Percentiles rank a stretch among this genome's conserved stretches.
Conservation (phyloP, 148 eudicot species). For the Cornus controversa region DNA sequence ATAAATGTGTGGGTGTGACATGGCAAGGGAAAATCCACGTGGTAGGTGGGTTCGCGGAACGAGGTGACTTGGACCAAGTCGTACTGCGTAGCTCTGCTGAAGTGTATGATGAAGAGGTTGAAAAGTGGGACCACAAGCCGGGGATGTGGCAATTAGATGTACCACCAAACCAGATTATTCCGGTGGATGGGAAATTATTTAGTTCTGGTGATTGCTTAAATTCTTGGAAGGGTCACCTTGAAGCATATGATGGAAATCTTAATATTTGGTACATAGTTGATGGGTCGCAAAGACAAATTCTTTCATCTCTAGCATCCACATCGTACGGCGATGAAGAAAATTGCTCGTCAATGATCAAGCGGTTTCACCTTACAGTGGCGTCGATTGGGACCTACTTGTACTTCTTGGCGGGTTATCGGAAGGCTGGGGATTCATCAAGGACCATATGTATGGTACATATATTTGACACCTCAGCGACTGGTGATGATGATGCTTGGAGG, state of each 20-base stretch:
- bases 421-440: conserved; percentile 11
- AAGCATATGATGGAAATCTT: conserved; percentile 19
- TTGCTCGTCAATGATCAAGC: neutral
- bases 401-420: conserved; percentile 18
- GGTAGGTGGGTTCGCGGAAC: conserved; percentile 19
- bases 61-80: neutral
- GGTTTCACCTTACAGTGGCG: conserved; percentile 24
- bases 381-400: conserved; percentile 19
- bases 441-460: conserved; percentile 11
- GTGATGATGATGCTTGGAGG: conserved; percentile 9
- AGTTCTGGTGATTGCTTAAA: conserved; percentile 37
- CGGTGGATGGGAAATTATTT: conserved; percentile 13
- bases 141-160: conserved; percentile 37
- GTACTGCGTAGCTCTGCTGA: conserved; percentile 27
- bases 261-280: conserved; percentile 26
- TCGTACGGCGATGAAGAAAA: conserved; percentile 2
- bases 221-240: conserved; percentile 36
- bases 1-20: conserved; percentile 27
- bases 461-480: conserved; percentile 20
- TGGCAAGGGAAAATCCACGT: conserved; percentile 26
- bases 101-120: conserved; percentile 18
- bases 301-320: neutral
- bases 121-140: conserved; percentile 22
- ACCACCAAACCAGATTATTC: conserved; percentile 35
- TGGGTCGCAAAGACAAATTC: conserved; percentile 15